Evolutionary conservation across 192 early-diverging fungal genomes (phyloP).

Genomic region (Podila epigama): DNA sequence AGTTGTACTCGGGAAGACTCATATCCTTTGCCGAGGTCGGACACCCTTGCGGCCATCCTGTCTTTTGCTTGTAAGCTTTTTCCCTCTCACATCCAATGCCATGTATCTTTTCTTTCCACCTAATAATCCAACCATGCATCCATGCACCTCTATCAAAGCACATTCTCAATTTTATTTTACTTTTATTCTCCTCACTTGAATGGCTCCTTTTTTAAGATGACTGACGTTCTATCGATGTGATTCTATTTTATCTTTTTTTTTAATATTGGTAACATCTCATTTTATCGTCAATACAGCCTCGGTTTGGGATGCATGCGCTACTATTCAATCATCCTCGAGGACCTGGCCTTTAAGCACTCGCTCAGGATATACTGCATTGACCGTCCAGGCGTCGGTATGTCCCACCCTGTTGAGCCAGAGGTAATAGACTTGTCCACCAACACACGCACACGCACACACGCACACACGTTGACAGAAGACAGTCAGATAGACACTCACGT

Average conservation of each 20-base stretch:
- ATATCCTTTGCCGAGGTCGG: slow-evolving; percentile 53
- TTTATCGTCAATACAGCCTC: slow-evolving; percentile 4
- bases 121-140: too few relatives aligned
- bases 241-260: neutral
- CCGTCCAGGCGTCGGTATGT: slow-evolving; percentile 52
- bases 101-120: neutral
- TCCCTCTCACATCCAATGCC: neutral
- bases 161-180: neutral
- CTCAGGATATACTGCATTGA: slow-evolving; percentile 55
- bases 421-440: neutral
- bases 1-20: slow-evolving; percentile 48
- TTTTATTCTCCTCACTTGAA: too few relatives aligned
- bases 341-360: slow-evolving; percentile 49
- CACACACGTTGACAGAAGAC: too few relatives aligned
- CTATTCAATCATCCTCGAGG: slow-evolving; percentile 52
- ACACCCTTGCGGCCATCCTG: slow-evolving; percentile 48
- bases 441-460: too few relatives aligned
- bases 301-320: slow-evolving; percentile 53
- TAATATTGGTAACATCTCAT: neutral
- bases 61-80: slow-evolving; percentile 48
- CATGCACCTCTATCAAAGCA: too few relatives aligned
- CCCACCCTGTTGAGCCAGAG: slow-evolving; percentile 42
- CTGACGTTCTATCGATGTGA: neutral
- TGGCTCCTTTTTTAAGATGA: too few relatives aligned
- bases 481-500: too few relatives aligned